Conservation (phyloP, 805 yeast genomes). For the Candida ponderosae region DNA sequence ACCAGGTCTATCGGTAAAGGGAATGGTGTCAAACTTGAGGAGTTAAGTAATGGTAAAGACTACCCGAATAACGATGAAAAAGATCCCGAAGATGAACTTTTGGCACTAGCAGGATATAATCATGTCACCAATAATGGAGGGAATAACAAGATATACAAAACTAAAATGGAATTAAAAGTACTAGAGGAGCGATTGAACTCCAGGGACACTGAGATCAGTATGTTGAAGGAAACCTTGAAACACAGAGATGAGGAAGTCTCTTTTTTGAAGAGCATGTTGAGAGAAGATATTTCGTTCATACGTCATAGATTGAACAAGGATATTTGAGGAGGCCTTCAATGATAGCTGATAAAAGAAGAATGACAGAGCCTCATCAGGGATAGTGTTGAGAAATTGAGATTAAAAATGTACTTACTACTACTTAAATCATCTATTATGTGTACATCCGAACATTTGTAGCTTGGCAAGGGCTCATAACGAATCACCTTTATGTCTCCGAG, state of each 20-base stretch:
- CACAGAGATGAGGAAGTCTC: constrained; percentile 14
- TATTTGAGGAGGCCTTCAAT: too few species aligned
- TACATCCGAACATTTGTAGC: too few species aligned
- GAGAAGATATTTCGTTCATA: constrained; percentile 17
- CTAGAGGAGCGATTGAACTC: constrained; percentile 6
- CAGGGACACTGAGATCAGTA: constrained; percentile 3
- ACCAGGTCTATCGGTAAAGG: background rate
- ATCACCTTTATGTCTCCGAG: too few species aligned
- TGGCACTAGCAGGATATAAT: constrained; percentile 12
- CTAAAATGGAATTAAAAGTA: background rate
- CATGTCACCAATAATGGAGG: background rate
- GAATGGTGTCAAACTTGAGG: background rate
- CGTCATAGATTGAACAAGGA: constrained; percentile 4
- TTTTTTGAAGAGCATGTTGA: constrained; percentile 15
- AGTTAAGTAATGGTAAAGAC: too few species aligned
- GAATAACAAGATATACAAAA: background rate
- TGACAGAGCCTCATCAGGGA: too few species aligned
- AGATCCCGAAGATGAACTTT: constrained; percentile 12
- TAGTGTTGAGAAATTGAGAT: too few species aligned
- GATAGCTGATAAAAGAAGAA: too few species aligned
- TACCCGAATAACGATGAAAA: too few species aligned
- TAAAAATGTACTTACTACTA: too few species aligned
- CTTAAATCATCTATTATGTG: too few species aligned
- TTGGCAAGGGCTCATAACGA: too few species aligned
- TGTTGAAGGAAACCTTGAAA: constrained; percentile 3